Percentiles rank a stretch among this genome's conserved stretches.
Conservation (phyloP, 306 rosid genomes). For the Quercus ilex region DNA sequence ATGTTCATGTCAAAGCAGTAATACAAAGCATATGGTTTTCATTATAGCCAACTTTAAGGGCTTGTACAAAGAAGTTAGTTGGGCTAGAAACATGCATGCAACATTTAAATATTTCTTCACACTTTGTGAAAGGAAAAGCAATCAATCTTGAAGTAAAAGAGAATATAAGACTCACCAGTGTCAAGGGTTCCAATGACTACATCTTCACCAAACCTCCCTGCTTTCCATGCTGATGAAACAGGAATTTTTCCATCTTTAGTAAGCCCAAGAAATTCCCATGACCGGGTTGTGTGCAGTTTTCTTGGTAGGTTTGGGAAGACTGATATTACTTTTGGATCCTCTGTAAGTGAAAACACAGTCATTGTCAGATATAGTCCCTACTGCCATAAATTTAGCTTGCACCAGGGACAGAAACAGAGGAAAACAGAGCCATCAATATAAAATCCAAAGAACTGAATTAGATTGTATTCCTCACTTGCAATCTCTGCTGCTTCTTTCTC, state of each 20-base stretch:
- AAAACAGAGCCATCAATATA: not conserved
- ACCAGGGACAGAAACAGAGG: not conserved
- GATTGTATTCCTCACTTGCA: slow-evolving; percentile 31
- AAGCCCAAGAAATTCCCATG: slow-evolving; percentile 65
- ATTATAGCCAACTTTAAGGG: too few species aligned
- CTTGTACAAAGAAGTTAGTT: too few species aligned
- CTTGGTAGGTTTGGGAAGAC: slow-evolving; percentile 46
- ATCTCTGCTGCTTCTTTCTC: slow-evolving; percentile 36
- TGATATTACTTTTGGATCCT: slow-evolving; percentile 52
- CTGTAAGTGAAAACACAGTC: slow-evolving; percentile 18
- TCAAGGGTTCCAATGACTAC: slow-evolving; percentile 42
- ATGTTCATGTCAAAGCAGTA: too few species aligned
- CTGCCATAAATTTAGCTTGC: not conserved
- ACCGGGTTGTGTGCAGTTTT: slow-evolving; percentile 51
- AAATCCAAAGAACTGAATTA: not conserved
- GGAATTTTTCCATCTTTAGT: slow-evolving; percentile 16
- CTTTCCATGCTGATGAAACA: slow-evolving; percentile 29
- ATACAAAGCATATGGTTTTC: too few species aligned
- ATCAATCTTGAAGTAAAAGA: not conserved
- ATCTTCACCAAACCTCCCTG: slow-evolving; percentile 35
- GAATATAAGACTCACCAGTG: slow-evolving; percentile 25
- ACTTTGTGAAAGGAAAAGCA: too few species aligned
- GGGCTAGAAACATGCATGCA: too few species aligned
- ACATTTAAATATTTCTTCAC: too few species aligned
- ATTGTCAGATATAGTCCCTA: not conserved